Evolutionary conservation across 352 stramenopile species (phyloP).

Genomic region (Globisporangium perplexum): DNA sequence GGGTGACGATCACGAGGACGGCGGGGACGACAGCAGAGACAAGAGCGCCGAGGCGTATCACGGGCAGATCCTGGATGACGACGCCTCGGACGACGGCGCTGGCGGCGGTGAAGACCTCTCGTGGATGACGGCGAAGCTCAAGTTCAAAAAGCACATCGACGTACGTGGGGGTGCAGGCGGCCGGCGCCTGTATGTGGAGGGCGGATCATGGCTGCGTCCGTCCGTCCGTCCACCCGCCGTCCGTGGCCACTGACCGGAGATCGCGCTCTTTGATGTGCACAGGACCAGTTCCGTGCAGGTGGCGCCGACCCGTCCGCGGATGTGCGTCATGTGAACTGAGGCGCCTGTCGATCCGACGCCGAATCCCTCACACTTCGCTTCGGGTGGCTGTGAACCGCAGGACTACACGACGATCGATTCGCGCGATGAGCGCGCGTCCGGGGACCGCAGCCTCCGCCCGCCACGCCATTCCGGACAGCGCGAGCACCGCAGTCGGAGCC

Average conservation of each 20-base stretch:
- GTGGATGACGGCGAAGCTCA: constrained; percentile 86
- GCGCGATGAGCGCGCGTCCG: constrained; percentile 15
- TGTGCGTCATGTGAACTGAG: constrained; percentile 16
- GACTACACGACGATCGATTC: constrained; percentile 75
- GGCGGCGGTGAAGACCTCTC: constrained; percentile 42
- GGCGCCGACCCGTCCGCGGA: constrained; percentile 44
- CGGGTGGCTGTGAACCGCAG: constrained; percentile 14
- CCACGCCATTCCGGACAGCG: not conserved
- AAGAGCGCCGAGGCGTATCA: constrained; percentile 39
- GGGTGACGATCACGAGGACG: too few relatives aligned
- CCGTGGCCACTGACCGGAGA: not conserved
- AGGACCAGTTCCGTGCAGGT: constrained; percentile 69
- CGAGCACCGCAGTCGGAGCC: not conserved
- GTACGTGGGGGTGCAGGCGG: constrained; percentile 20
- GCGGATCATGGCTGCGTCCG: not conserved
- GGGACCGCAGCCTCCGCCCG: not conserved
- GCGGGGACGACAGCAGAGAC: constrained; percentile 7
- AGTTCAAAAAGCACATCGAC: constrained; percentile 89
- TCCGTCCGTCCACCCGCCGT: too few relatives aligned
- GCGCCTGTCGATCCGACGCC: not conserved
- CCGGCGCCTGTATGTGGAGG: constrained; percentile 5
- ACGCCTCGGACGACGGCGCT: constrained; percentile 21
- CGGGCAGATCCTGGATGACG: constrained; percentile 62
- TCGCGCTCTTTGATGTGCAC: not conserved
- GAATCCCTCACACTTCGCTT: not conserved